Base-by-base conservation (phyloP, 306 rosid species). In the Rubus idaeus region DNA sequence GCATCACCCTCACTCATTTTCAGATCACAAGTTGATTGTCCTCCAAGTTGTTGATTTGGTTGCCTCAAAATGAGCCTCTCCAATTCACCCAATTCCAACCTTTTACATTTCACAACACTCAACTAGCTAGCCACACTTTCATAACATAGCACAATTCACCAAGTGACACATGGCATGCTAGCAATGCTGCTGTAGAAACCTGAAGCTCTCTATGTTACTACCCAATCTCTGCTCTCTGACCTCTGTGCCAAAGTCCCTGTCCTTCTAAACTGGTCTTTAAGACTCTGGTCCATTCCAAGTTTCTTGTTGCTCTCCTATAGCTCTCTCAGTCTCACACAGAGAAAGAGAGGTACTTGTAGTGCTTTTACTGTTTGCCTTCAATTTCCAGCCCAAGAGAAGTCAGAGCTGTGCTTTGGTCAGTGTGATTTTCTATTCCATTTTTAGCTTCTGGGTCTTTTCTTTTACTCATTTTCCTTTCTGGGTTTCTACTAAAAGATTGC, bases 111-210 rank as follows among this genome's bases (percentile, higher is more conserved):
- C 13, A 10, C 67, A 60, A n/a, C 70, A 45, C 49, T 45, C 11
- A 45, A 8, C 11, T 45, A 45, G 49, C 12, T 39, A 69, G 55
- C 53, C 57, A 46, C 70, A 65, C 61, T 65, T 60, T 21, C 41
- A 44, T 57, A 53, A 9, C 68, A 5, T 64, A 18, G 16, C 78
- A 13, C 85, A 50, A 23, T n/a, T 81, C 8, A 21, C 30, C 17
- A 23, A 1, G 63, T 47, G 86, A 81, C 92, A 89, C 87, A 77
- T 86, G 79, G 66, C 30, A 3, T 14, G 20, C 4, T 74, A 11
- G 18, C 58, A 74, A 40, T 35, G 78, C 49, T 5, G 21, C 78
- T 74, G 70, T 61, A 61, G 39, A 46, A 60, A 26, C 6, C 14
- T 16, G 58, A 17, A 46, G 78, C 58, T 74, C 37, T 23, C 0